Evolutionary conservation across 345 rosid genomes (phyloP), one percentile per base, ranked within the genome.

Genomic region (Brassica incana): DNA sequence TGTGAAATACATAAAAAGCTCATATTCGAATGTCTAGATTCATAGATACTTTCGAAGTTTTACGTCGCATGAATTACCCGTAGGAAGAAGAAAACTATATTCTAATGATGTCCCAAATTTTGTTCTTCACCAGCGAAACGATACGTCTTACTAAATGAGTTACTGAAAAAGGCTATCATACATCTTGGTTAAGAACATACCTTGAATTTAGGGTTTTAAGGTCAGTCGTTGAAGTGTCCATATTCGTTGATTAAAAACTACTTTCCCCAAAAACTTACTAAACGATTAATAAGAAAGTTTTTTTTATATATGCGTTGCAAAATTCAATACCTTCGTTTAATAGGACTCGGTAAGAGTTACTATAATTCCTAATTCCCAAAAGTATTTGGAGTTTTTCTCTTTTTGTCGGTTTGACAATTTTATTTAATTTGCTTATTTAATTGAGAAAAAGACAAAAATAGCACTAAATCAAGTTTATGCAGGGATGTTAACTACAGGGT

Each of bases 211-310:
- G 64, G 63, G 64, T 60, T 60, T 56, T 4, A 45, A 3, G 65
- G 58, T 27, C 15, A 45, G 67, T 50, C 9, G 64, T 60, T 45
- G 11, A 45, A 58, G 63, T 40, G 77, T 72, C 32, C 11, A 66
- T 66, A 30, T 72, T 67, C 36, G 7, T 56, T 29, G 48, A 65
- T 58, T 65, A 30, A 72, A 71, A 71, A 11, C 36, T 40, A 6
- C 18, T 36, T 71, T 54, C 67, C 59, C 72, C 58, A 30, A 65
- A 11, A 54, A 54, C 25, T 36, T 18, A 71, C 70, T 64, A 61
- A 27, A 61, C 35, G 35, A 27, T 14, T 69, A 52, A 35, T 52
- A 65, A 63, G 33, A 54, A 65, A 29, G 60, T 6, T 70, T 11
- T 11, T 52, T 69, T 54, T 16, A 23, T n/a, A 45, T 29, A 18